Evolutionary conservation across 2,329 filamentous ascomycete species (phyloP).

Genomic region (Knufia fluminis): DNA sequence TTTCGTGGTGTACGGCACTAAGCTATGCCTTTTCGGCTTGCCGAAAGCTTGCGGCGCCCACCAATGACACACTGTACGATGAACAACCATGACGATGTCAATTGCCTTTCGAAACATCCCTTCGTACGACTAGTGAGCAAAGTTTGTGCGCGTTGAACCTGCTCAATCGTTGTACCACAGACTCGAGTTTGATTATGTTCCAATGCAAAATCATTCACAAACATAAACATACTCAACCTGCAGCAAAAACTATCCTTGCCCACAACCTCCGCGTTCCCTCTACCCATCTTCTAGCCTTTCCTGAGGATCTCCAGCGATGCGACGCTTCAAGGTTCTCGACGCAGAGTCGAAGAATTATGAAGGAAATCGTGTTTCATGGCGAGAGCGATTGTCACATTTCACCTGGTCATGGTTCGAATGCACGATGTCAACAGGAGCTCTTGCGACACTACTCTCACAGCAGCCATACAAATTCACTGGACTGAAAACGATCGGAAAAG

Average conservation of each 20-base stretch:
- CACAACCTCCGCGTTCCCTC: background rate
- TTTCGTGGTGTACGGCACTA: background rate
- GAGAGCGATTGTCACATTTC: constrained; percentile 10
- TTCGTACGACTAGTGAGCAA: background rate
- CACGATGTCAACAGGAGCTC: constrained; percentile 64
- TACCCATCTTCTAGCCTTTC: constrained; percentile 2
- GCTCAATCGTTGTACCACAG: background rate
- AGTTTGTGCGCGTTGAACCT: background rate
- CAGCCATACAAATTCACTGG: constrained; percentile 56
- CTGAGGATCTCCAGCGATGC: constrained; percentile 1
- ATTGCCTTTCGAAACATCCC: background rate
- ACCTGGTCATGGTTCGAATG: constrained; percentile 59
- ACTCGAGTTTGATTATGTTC: background rate
- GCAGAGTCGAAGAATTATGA: constrained; percentile 8
- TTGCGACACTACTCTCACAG: constrained; percentile 55
- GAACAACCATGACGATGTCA: constrained; percentile 3
- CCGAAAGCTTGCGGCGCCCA: background rate
- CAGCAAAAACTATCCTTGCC: background rate
- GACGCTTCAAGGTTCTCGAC: background rate
- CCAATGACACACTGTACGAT: background rate
- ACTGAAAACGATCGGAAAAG: constrained; percentile 52
- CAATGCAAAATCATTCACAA: background rate
- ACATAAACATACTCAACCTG: constrained; percentile 2
- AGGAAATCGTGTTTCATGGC: constrained; percentile 4
- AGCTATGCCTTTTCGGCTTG: constrained; percentile 4